Base-by-base conservation (phyloP, 2,329 filamentous ascomycete genomes). In the Lachnellula hyalina region DNA sequence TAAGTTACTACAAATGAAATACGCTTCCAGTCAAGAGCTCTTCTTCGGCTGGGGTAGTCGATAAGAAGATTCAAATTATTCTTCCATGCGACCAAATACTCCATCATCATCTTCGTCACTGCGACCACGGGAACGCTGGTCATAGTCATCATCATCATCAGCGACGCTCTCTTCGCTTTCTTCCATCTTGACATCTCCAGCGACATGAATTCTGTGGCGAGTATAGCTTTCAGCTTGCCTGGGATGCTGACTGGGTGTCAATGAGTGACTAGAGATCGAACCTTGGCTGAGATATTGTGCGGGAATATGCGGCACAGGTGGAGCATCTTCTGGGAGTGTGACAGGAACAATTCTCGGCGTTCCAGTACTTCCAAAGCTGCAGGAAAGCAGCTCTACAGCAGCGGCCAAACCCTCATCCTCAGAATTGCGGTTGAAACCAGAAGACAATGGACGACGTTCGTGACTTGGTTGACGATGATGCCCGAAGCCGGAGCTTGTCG, bases 21-120 rank as follows among this genome's bases (percentile, higher is more conserved):
- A 21, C 46, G 36, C 51, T 38, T 50, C 47, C 21, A 48, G 49
- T 51, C 41, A 51, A 58, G 55, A 53, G 49, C 55, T 34, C 38
- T 28, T 35, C 25, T 38, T 34, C 44, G 34, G 47, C 23, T 17
- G 19, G 41, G 35, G 14, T 28, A 8, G 36, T 23, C 15, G 9
- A 42, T 36, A 7, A 21, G 28, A 32, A 41, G n/a, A 51, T 21
- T 32, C 17, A 32, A 19, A 47, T 72, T 78, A 94, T 72, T 96
- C 90, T 74, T 99, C 94, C 93, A 97, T 97, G 63, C 84, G 84
- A 54, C 92, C 92, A 76, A 99, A 99, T 66, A 97, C 88, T 68
- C 92, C 92, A 62, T 96, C 92, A 63, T 97, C 93, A 60, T 96
- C 91, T 65, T 96, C 92, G 65, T 95, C 89, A 71, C 85, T 87